Percentiles rank a stretch among this genome's conserved stretches.
phyloP scores from a whole-genome alignment of 257 asterid genomes.

The Nicotiana paniculata region DNA sequence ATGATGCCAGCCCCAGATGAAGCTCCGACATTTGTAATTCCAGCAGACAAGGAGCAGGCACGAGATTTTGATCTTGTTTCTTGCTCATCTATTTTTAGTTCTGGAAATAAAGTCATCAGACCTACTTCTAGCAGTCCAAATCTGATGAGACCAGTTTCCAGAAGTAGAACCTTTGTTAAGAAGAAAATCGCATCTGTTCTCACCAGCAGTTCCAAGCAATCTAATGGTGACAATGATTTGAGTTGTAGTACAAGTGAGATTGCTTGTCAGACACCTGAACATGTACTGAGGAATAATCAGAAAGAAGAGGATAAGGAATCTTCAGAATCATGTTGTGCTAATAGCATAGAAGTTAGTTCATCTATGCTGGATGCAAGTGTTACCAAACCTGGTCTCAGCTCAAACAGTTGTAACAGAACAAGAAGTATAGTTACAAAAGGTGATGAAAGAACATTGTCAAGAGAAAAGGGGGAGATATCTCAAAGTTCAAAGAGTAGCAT shows the following conservation, averaged over 20 bases:
- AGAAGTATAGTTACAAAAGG: constrained; percentile 29
- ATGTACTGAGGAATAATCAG: constrained; percentile 14
- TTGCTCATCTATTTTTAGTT: constrained; percentile 15
- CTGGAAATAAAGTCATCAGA: constrained; percentile 27
- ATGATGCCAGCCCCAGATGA: constrained; percentile 15
- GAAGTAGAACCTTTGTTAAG: constrained; percentile 35
- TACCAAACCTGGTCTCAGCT: constrained; percentile 19
- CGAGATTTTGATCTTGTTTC: constrained; percentile 23
- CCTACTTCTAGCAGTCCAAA: constrained; percentile 25
- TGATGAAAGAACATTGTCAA: constrained; percentile 46
- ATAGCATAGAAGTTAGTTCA: constrained; percentile 22
- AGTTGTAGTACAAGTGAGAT: constrained; percentile 11
- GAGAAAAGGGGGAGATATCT: constrained; percentile 61
- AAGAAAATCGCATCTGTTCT: constrained; percentile 32
- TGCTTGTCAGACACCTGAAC: constrained; percentile 28
- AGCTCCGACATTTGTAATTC: constrained; percentile 19
- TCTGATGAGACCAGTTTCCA: constrained; percentile 26
- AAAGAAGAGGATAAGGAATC: constrained; percentile 26
- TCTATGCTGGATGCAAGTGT: constrained; percentile 18
- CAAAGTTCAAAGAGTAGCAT: constrained; percentile 77
- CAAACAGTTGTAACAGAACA: constrained; percentile 18
- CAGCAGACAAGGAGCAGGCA: constrained; percentile 20
- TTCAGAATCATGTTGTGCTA: constrained; percentile 27
- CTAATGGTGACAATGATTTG: constrained; percentile 15
- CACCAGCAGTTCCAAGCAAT: constrained; percentile 23